These are phyloP conservation scores for Calocybe gangraenosa DNA, from an alignment of 768 basidiomycete genomes.

Conservation along the genomic window DNA sequence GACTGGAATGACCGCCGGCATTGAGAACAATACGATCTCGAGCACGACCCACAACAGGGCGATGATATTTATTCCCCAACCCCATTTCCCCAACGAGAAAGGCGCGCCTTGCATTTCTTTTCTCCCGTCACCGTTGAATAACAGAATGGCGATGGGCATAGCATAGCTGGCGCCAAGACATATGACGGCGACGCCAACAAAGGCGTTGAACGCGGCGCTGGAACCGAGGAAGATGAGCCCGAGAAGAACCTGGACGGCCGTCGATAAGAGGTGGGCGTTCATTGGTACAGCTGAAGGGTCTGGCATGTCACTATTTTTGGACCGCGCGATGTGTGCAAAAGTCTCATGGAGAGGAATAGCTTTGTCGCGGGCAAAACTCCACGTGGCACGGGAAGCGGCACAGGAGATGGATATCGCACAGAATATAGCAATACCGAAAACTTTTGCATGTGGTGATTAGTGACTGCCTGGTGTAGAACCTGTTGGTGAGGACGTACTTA, in stretches of 20 bases:
- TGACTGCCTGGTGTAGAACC: not conserved
- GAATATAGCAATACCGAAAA: slow-evolving; percentile 55
- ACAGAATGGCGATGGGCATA: slow-evolving; percentile 54
- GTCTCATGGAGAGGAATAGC: slow-evolving; percentile 51
- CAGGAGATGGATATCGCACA: slow-evolving; percentile 65
- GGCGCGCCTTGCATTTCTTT: slow-evolving; percentile 44
- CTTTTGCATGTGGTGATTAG: slow-evolving; percentile 22
- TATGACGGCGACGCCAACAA: slow-evolving; percentile 63
- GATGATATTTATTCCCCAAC: slow-evolving; percentile 40
- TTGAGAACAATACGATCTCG: slow-evolving; percentile 63
- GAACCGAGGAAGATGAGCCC: slow-evolving; percentile 14
- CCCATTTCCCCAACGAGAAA: slow-evolving; percentile 43
- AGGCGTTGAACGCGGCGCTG: slow-evolving; percentile 29
- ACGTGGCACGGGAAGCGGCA: slow-evolving; percentile 65
- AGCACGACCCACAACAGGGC: slow-evolving; percentile 60
- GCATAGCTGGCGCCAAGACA: slow-evolving; percentile 63
- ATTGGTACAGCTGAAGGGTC: slow-evolving; percentile 25
- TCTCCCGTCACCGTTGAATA: slow-evolving; percentile 34
- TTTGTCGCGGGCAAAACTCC: slow-evolving; percentile 67
- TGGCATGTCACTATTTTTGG: slow-evolving; percentile 19
- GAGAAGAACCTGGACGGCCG: slow-evolving; percentile 37
- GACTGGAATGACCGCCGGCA: slow-evolving; percentile 61
- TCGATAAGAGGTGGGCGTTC: slow-evolving; percentile 45
- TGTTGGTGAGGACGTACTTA: slow-evolving; percentile 24
- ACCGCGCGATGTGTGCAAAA: slow-evolving; percentile 41